Evolutionary conservation across 2,329 filamentous ascomycete genomes (phyloP).

Genomic region (Thielaviopsis cerberus): DNA sequence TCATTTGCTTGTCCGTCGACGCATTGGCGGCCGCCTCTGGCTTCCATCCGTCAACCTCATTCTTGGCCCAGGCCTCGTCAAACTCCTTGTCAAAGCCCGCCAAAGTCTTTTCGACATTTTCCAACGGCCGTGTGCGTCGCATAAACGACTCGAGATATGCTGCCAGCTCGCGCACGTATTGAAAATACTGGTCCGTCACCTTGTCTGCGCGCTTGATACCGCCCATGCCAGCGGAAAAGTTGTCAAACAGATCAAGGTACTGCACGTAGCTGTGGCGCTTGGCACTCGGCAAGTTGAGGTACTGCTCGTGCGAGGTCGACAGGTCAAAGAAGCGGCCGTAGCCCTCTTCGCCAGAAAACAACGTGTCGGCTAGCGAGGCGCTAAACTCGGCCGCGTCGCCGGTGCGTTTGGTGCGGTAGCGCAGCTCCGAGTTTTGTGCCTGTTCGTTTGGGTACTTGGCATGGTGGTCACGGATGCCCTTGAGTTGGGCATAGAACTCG

Average conservation of each 20-base stretch:
- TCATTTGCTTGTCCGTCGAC: slow-evolving; percentile 2
- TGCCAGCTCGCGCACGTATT: slow-evolving; percentile 64
- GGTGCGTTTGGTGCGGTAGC: slow-evolving; percentile 56
- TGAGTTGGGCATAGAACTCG: slow-evolving; percentile 74
- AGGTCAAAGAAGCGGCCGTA: slow-evolving; percentile 88
- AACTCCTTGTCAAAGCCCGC: slow-evolving; percentile 67
- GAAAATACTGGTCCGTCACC: slow-evolving; percentile 80
- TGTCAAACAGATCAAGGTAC: slow-evolving; percentile 81
- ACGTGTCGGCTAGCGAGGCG: slow-evolving; percentile 55
- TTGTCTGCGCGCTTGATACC: slow-evolving; percentile 68
- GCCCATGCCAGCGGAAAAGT: slow-evolving; percentile 55
- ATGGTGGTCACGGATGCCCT: slow-evolving; percentile 71
- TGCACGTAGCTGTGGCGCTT: slow-evolving; percentile 80
- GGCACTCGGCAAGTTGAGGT: slow-evolving; percentile 71
- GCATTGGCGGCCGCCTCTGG: slow-evolving; percentile 28
- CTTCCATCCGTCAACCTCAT: slow-evolving; percentile 64
- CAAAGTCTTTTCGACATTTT: slow-evolving; percentile 68
- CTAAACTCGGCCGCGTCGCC: slow-evolving; percentile 34
- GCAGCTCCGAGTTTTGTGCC: slow-evolving; percentile 82
- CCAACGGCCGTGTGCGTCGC: slow-evolving; percentile 63
- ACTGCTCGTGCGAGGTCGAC: slow-evolving; percentile 66
- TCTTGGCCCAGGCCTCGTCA: slow-evolving; percentile 60
- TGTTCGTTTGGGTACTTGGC: slow-evolving; percentile 82
- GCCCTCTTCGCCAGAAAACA: slow-evolving; percentile 91
- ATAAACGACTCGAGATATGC: slow-evolving; percentile 79